These are phyloP conservation scores for Yamadazyma insecticola DNA, from an alignment of 805 yeast genomes.

Conservation along the genomic window DNA sequence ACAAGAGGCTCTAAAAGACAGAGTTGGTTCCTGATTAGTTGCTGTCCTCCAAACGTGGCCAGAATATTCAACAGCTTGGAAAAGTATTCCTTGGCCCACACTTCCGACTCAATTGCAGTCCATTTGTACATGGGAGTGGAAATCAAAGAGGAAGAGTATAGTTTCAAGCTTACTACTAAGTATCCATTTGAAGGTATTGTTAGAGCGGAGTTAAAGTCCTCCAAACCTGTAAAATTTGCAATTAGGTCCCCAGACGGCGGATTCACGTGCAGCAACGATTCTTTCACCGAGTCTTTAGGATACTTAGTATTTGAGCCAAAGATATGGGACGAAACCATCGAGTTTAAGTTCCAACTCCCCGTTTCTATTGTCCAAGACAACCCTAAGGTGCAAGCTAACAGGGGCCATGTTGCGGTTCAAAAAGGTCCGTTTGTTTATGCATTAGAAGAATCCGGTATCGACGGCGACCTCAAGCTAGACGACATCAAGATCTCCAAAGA, in stretches of 20 bases:
- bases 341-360: conserved; percentile 9
- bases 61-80: conserved; percentile 17
- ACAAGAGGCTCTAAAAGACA: conserved; percentile 9
- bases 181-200: conserved; percentile 13
- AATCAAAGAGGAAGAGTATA: conserved; percentile 2
- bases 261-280: conserved; percentile 3
- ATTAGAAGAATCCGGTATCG: conserved; percentile 11
- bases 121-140: conserved; percentile 13
- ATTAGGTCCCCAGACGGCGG: conserved; percentile 11
- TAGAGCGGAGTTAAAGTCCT: conserved; percentile 4
- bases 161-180: conserved; percentile 6
- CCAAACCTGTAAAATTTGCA: conserved; percentile 7
- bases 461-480: conserved; percentile 6
- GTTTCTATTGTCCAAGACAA: conserved; percentile 10
- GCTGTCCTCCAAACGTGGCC: conserved; percentile 23
- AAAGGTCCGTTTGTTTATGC: conserved; percentile 17
- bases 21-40: conserved; percentile 16
- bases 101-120: conserved; percentile 8
- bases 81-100: conserved; percentile 9
- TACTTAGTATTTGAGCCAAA: conserved; percentile 8
- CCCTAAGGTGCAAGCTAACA: conserved; percentile 13
- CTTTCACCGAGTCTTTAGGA: conserved; percentile 6
- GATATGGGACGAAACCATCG: conserved; percentile 5
- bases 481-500: conserved; percentile 5
- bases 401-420: conserved; percentile 14